These are phyloP conservation scores for Tulasnella sp. DNA, from an alignment of 768 basidiomycete species.

Conservation along the genomic window DNA sequence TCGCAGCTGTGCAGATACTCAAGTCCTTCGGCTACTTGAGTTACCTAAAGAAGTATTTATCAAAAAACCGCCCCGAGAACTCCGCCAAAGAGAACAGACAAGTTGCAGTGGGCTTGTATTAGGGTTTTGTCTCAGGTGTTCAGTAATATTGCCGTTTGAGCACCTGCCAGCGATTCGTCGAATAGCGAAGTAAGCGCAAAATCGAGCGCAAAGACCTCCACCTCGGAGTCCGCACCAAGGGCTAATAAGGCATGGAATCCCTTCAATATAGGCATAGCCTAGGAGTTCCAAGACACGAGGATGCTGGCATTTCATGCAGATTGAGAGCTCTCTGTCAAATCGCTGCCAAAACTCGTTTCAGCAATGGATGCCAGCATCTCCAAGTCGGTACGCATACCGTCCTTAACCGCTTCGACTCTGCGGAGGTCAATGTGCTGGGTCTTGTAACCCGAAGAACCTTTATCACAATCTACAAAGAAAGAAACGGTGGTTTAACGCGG, in stretches of 20 bases:
- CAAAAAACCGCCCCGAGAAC: too few species aligned
- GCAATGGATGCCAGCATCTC: too few species aligned
- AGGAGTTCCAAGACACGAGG: not conserved
- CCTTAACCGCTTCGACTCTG: not conserved
- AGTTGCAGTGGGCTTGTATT: not conserved
- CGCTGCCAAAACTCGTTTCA: not conserved
- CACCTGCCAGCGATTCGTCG: not conserved
- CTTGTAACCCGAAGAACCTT: slow-evolving; percentile 4
- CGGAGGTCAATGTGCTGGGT: not conserved
- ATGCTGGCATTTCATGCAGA: not conserved
- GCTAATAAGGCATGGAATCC: not conserved
- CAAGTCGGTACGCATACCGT: too few species aligned
- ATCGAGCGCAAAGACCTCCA: not conserved
- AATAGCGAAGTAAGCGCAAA: not conserved
- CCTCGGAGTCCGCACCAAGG: not conserved
- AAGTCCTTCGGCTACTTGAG: slow-evolving; percentile 33
- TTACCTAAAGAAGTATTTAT: slow-evolving; percentile 1
- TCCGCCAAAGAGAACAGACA: not conserved
- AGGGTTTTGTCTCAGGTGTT: slow-evolving; percentile 2
- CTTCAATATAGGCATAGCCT: slow-evolving; percentile 9
- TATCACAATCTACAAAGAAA: not conserved
- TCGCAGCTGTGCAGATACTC: slow-evolving; percentile 34
- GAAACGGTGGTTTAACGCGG: not conserved
- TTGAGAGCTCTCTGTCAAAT: not conserved
- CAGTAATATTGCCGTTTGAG: slow-evolving; percentile 1